Evolutionary conservation across 768 basidiomycete species (phyloP).

Genomic region (Boletus pseudo-olivaceus): DNA sequence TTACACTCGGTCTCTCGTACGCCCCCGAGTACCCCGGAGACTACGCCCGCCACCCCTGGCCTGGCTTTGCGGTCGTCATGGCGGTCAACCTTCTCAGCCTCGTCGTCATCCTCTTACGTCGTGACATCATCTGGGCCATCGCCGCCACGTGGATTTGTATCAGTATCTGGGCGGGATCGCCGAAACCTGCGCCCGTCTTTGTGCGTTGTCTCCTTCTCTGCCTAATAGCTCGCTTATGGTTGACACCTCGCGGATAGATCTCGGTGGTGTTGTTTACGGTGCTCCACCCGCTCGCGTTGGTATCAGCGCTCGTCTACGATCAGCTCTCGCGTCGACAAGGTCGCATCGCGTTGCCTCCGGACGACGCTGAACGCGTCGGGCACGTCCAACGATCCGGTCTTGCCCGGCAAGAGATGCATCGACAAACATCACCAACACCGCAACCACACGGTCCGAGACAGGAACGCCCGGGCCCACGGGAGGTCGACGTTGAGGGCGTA

Average conservation of each 20-base stretch:
- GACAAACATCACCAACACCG: slow-evolving; percentile 1
- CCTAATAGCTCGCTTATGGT: no score
- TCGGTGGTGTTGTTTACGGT: slow-evolving; percentile 61
- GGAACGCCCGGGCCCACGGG: slow-evolving; percentile 30
- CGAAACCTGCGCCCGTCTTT: slow-evolving; percentile 63
- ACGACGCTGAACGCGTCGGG: slow-evolving; percentile 28
- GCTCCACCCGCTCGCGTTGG: slow-evolving; percentile 59
- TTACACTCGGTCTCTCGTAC: slow-evolving; percentile 67
- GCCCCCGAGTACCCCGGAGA: slow-evolving; percentile 46
- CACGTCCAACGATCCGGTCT: background rate
- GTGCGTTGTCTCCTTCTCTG: slow-evolving; percentile 52
- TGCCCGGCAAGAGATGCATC: no score
- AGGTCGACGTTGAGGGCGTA: slow-evolving; percentile 40
- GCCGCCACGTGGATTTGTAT: slow-evolving; percentile 73
- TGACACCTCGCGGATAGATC: slow-evolving; percentile 43
- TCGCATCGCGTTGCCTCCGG: slow-evolving; percentile 42
- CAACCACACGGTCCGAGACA: background rate
- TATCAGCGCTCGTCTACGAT: slow-evolving; percentile 44
- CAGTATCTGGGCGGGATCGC: slow-evolving; percentile 56
- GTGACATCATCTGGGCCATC: slow-evolving; percentile 73
- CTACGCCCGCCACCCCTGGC: slow-evolving; percentile 61
- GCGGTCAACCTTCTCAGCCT: slow-evolving; percentile 60
- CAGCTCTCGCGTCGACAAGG: slow-evolving; percentile 27
- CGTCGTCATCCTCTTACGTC: slow-evolving; percentile 49
- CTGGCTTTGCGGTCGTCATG: slow-evolving; percentile 67